A percentile compares a stretch with the other conserved stretches of the same genome.
phyloP scores from a whole-genome alignment of 1,284 basidiomycete genomes.

The Dichomitus squalens region DNA sequence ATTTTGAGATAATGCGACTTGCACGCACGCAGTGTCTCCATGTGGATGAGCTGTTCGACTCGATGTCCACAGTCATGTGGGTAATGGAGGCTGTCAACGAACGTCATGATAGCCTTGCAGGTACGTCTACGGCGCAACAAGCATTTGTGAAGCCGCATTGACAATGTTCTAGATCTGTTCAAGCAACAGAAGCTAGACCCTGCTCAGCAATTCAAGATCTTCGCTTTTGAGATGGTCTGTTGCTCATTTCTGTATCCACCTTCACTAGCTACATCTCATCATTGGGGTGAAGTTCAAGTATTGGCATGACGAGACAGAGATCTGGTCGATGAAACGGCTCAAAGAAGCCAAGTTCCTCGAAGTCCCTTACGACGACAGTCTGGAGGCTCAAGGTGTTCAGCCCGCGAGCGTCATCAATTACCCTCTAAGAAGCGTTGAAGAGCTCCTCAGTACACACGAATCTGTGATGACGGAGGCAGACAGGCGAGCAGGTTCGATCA shows the following conservation, averaged over 20 bases:
- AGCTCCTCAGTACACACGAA: not conserved
- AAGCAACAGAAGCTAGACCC: too few relatives aligned
- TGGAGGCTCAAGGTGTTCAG: not conserved
- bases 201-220: too few relatives aligned
- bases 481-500: not conserved
- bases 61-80: conserved; percentile 25
- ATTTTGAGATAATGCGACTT: conserved; percentile 27
- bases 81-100: conserved; percentile 24
- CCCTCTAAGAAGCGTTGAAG: not conserved
- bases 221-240: conserved; percentile 26
- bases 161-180: too few relatives aligned
- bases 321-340: not conserved
- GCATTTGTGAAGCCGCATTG: too few relatives aligned
- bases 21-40: conserved; percentile 22
- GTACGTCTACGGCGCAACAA: too few relatives aligned
- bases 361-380: not conserved
- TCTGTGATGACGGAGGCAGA: not conserved
- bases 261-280: too few relatives aligned
- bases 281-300: not conserved
- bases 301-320: not conserved
- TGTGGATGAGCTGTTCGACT: conserved; percentile 29
- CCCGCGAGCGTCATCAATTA: not conserved
- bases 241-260: not conserved
- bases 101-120: conserved; percentile 25
- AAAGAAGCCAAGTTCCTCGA: conserved; percentile 7